phyloP scores from a whole-genome alignment of 441 rosid species.

The Populus hybrid region DNA sequence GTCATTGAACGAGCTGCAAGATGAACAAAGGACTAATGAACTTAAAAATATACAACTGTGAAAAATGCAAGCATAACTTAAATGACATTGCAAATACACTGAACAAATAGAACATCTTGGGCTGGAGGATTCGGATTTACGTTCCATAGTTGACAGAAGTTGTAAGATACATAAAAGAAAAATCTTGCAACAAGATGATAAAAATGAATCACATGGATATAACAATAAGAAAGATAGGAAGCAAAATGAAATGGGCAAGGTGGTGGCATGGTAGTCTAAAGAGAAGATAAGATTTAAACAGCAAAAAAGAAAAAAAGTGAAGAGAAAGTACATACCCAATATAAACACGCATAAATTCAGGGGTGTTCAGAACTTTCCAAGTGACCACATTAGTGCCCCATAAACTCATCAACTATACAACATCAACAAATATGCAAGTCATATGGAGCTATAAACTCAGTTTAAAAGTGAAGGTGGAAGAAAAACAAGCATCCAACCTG shows the following conservation, averaged over 20 bases:
- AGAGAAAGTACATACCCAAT: conserved; percentile 55
- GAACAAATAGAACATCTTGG: background rate
- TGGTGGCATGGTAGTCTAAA: background rate
- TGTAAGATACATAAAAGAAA: background rate
- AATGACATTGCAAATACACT: background rate
- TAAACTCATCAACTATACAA: conserved; percentile 35
- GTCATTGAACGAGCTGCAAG: conserved; percentile 81
- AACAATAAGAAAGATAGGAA: background rate
- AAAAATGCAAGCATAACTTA: background rate
- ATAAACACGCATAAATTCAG: conserved; percentile 86
- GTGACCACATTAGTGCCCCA: conserved; percentile 73
- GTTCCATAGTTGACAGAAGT: background rate
- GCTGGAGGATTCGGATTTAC: background rate
- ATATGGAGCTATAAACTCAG: background rate
- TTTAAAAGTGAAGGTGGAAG: background rate
- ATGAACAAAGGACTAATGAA: conserved; percentile 5
- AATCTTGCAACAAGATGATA: background rate
- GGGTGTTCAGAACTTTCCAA: conserved; percentile 93
- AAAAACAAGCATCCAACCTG: conserved; percentile 44
- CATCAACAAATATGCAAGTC: conserved; percentile 4
- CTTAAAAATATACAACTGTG: background rate
- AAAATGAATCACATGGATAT: background rate
- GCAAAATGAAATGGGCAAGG: background rate
- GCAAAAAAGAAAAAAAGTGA: background rate
- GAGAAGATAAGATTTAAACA: background rate